Conservation (phyloP, 2,329 filamentous ascomycete genomes). For the Penicillium hordei region DNA sequence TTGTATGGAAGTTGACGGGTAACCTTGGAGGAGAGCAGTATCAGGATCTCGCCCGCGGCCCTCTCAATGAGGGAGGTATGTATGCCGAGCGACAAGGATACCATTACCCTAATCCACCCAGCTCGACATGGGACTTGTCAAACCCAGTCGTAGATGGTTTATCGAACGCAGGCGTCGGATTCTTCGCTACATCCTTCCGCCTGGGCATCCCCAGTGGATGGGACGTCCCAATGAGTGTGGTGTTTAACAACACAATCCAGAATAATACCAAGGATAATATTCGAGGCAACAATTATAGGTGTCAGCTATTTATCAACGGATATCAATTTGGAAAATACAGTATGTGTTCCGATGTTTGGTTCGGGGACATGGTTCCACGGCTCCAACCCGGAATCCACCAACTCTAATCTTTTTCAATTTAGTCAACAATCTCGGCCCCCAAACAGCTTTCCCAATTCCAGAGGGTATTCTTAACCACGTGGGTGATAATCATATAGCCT, state of each 20-base stretch:
- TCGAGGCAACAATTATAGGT: conserved; percentile 35
- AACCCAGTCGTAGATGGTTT: conserved; percentile 37
- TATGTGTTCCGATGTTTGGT: conserved; percentile 4
- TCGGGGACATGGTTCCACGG: background rate
- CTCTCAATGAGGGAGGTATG: conserved; percentile 56
- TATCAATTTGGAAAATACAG: conserved; percentile 55
- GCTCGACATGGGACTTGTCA: conserved; percentile 24
- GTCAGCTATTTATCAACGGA: conserved; percentile 52
- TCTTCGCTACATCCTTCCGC: conserved; percentile 50
- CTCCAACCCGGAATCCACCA: background rate
- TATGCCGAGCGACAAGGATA: conserved; percentile 55
- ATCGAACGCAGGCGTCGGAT: conserved; percentile 45
- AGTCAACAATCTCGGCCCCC: conserved; percentile 54
- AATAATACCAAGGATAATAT: background rate
- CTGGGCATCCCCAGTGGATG: conserved; percentile 51
- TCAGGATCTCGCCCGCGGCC: conserved; percentile 50
- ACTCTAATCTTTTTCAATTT: background rate
- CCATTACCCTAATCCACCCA: conserved; percentile 49
- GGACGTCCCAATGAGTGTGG: conserved; percentile 54
- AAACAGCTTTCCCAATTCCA: conserved; percentile 52
- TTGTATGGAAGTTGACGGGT: conserved; percentile 55
- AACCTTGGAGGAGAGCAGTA: conserved; percentile 57
- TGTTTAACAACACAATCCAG: conserved; percentile 35
- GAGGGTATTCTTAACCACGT: conserved; percentile 53
- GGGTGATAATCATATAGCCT: conserved; percentile 49